Evolutionary conservation across 257 asterid species (phyloP).

Genomic region (Capsicum pubescens): DNA sequence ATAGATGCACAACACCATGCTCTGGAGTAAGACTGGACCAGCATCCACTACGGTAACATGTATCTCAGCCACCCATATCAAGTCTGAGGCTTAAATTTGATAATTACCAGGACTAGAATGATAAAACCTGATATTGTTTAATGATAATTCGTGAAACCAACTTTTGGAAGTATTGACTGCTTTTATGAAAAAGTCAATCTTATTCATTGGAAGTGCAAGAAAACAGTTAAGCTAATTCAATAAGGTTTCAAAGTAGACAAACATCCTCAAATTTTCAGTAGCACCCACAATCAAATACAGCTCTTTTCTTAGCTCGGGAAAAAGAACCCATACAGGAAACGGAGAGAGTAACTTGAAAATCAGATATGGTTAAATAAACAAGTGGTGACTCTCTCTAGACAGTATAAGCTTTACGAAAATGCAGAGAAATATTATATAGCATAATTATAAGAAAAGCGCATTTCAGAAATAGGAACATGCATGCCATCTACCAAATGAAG

Average conservation of each 20-base stretch:
- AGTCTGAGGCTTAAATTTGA: background rate
- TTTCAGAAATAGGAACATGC: background rate
- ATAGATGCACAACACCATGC: background rate
- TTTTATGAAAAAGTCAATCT: background rate
- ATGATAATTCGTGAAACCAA: background rate
- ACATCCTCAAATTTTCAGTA: constrained; percentile 19
- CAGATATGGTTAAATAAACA: background rate
- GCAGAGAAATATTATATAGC: background rate
- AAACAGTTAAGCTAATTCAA: background rate
- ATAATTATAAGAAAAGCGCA: background rate
- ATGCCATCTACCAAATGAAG: background rate
- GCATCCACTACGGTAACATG: background rate
- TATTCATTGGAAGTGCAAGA: background rate
- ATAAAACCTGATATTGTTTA: background rate
- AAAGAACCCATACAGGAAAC: background rate
- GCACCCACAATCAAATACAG: background rate
- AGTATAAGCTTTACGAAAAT: background rate
- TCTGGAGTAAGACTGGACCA: constrained; percentile 6
- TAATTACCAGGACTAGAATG: background rate
- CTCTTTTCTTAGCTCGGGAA: background rate
- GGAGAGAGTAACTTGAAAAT: background rate
- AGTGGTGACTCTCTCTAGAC: background rate
- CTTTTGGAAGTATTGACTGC: background rate
- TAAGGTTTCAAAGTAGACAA: background rate
- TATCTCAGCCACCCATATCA: background rate